phyloP scores from a whole-genome alignment of 148 eudicot species.

The Persicaria tinctoria region DNA sequence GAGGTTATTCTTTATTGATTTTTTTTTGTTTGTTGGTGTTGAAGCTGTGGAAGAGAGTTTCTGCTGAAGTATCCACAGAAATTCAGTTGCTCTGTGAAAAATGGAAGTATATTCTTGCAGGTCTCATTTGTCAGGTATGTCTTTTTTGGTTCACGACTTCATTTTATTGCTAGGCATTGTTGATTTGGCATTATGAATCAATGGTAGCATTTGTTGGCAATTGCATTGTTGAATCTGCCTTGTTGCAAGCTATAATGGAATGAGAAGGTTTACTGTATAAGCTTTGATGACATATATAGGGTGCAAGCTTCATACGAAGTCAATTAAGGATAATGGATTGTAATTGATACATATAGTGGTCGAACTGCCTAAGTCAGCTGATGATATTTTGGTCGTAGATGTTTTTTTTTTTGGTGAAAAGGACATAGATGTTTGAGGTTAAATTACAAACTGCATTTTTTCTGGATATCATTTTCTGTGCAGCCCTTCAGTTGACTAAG shows the following conservation, averaged over 20 bases:
- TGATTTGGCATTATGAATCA: too few species aligned
- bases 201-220: neutral
- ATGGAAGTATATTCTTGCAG: constrained; percentile 90
- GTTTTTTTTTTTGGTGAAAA: too few species aligned
- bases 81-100: constrained; percentile 64
- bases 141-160: neutral
- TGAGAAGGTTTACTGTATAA: neutral
- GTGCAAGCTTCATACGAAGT: neutral
- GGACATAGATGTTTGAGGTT: too few species aligned
- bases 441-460: too few species aligned
- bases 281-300: neutral
- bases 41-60: constrained; percentile 93
- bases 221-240: too few species aligned
- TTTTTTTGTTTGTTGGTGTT: neutral
- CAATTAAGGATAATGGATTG: neutral
- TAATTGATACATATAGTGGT: too few species aligned
- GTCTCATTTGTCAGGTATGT: constrained; percentile 86
- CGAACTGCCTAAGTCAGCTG: too few species aligned
- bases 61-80: constrained; percentile 67
- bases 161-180: too few species aligned
- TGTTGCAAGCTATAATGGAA: neutral
- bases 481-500: too few species aligned
- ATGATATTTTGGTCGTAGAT: too few species aligned
- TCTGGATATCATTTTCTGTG: too few species aligned
- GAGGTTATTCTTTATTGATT: neutral